Evolutionary conservation across 257 asterid species (phyloP), one percentile per base, ranked within the genome.

Genomic region (Ajuga chamaepitys): DNA sequence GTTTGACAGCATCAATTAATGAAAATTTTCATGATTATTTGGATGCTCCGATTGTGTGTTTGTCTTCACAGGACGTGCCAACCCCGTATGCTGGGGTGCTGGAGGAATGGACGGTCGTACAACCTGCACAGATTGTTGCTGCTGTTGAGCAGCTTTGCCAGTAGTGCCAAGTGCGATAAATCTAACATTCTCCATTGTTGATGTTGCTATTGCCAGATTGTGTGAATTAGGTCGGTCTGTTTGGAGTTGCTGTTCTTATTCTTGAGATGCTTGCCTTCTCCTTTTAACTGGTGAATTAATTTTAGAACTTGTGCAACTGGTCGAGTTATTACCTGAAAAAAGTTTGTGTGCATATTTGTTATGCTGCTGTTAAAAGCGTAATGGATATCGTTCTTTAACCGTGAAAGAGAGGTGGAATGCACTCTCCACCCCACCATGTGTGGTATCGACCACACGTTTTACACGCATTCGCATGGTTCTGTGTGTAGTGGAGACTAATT

Each of bases 1-100:
- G 91, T 62, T 79, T 89, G 74, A 89, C 94, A 0, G 91, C 95
- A 0, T 82, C 97, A 0, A 85, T 86, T 21, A 86, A 83, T 6
- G 91, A 86, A 37, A 77, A 86, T 58, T 89, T 89, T 63, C 84
- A 87, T 21, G 95, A 89, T 64, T 85, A 89, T 76, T 75, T 89
- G 68, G 95, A 89, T 66, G 83, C 97, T 4, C 89, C 97, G 3
- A 83, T 89, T 24, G 75, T 86, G 48, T 88, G 95, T 58, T 66
- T 89, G 53, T 86, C 94, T 0, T 89, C 95, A 7, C 97, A 89
- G 80, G 97, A 89, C 24, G 97, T 86, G 66, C 97, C 95, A 1
- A 86, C 95, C 2, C 97, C 97, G 3, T 89, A 89, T 59, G 87
- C 95, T 0, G 97, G 94, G 64, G 62, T 78, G 1, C 57, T 89